A percentile compares a stretch with the other conserved stretches of the same genome.
These are phyloP conservation scores for Neodidymelliopsis sp. DNA, from an alignment of 2,329 filamentous ascomycete species.

Conservation along the genomic window DNA sequence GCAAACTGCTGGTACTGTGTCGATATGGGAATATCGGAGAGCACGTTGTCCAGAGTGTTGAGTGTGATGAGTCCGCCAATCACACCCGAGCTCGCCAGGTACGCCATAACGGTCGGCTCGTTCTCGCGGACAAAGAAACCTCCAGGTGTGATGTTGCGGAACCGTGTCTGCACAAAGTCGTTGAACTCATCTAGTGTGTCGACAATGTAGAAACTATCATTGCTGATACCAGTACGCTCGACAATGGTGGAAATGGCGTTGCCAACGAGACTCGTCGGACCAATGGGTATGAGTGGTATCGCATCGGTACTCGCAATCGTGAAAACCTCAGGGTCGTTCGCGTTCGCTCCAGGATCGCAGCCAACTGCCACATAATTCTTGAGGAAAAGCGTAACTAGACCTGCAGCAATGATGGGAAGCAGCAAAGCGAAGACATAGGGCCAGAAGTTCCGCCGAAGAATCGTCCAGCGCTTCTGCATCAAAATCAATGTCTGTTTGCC, in stretches of 20 bases:
- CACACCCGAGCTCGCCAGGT: constrained; percentile 70
- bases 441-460: constrained; percentile 79
- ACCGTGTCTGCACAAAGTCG: constrained; percentile 67
- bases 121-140: constrained; percentile 78
- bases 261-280: constrained; percentile 48
- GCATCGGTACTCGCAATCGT: constrained; percentile 34
- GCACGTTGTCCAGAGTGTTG: constrained; percentile 86
- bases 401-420: constrained; percentile 81
- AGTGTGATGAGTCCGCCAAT: constrained; percentile 76
- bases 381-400: constrained; percentile 79
- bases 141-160: constrained; percentile 75
- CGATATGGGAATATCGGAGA: constrained; percentile 72
- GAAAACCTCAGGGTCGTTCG: constrained; percentile 42
- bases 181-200: constrained; percentile 74
- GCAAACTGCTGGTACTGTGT: constrained; percentile 80
- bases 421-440: constrained; percentile 77
- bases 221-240: constrained; percentile 32
- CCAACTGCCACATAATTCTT: constrained; percentile 61
- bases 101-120: constrained; percentile 71
- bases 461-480: constrained; percentile 77
- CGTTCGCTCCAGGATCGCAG: constrained; percentile 51
- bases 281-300: constrained; percentile 49
- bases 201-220: constrained; percentile 59
- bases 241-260: constrained; percentile 37
- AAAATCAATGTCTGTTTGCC: constrained; percentile 75